Base-by-base conservation (phyloP, 257 asterid species). In the Ballota nigra region DNA sequence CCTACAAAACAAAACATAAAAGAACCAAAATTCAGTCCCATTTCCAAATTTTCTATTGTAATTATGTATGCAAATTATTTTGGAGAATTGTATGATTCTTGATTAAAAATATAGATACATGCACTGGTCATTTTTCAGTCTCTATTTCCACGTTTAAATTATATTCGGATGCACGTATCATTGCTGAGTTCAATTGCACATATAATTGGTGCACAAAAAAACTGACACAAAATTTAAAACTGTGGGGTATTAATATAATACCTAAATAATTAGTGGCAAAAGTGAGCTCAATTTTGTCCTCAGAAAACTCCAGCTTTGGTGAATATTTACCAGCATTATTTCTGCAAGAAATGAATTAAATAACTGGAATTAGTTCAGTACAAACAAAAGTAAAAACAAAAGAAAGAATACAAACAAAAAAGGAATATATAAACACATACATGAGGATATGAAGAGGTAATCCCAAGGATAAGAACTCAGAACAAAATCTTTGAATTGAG, bases 271-370 rank as follows among this genome's bases (percentile, higher is more conserved):
- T 91, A 31, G 97, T 91, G 79, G 98, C 97, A 84, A 91, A 89
- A 75, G 97, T 93, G 72, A 87, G 90, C 95, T 91, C 98, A 78
- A 87, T 81, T 81, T 93, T 91, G 70, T 93, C 96, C 79, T 93
- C 97, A 66, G 98, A 93, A 69, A 79, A 91, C 70, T 93, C 97
- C 85, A 91, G 76, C 80, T 87, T 91, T 16, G 77, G 93, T 59
- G 98, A 89, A 75, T 89, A 93, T 73, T 91, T 93, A 79, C 98
- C 98, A 57, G 98, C 98, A 87, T 93, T 93, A 63, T 93, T 93
- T 93, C 98, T 93, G 92, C 89, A 79, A 20, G n/a, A n/a, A n/a
- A n/a, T n/a, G n/a, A n/a, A 16, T 5, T 16, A 16, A 47, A 47
- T 16, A 26, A 66, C 23, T 26, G n/a, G 28, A 36, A 64, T 63